phyloP scores from a whole-genome alignment of 2,329 filamentous ascomycete species.

The Pestalotiopsis sp. region DNA sequence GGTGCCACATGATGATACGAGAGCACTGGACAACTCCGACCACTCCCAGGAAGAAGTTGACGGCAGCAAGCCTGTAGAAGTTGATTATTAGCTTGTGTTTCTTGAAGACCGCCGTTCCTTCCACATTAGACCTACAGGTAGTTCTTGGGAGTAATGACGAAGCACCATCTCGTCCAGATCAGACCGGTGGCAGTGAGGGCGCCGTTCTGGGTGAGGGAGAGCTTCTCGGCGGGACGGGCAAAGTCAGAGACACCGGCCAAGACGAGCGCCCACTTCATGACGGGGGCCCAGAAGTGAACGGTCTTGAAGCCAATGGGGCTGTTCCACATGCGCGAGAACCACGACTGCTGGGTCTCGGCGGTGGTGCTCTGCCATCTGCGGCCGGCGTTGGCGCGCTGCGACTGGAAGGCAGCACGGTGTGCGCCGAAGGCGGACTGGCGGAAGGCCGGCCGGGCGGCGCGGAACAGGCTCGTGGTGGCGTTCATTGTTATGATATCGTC shows the following conservation, averaged over 20 bases:
- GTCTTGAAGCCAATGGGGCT: constrained; percentile 85
- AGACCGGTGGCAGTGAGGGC: constrained; percentile 88
- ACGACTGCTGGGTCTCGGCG: constrained; percentile 49
- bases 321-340: constrained; percentile 82
- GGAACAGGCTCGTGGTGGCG: constrained; percentile 52
- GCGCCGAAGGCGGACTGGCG: constrained; percentile 53
- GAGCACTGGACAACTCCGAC: constrained; percentile 83
- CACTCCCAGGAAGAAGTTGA: constrained; percentile 96
- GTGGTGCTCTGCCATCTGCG: constrained; percentile 75
- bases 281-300: constrained; percentile 97
- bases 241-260: constrained; percentile 92
- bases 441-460: constrained; percentile 58
- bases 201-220: constrained; percentile 89
- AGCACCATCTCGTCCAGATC: constrained; percentile 99
- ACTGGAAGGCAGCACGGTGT: constrained; percentile 53
- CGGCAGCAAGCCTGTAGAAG: constrained; percentile 67
- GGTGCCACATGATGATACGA: constrained; percentile 73
- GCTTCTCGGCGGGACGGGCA: constrained; percentile 85
- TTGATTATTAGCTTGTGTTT: neutral
- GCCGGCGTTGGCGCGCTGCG: constrained; percentile 46
- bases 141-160: constrained; percentile 95
- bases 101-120: neutral
- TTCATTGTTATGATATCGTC: constrained; percentile 36
- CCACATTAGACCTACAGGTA: constrained; percentile 65
- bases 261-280: constrained; percentile 98